Evolutionary conservation across 2,329 filamentous ascomycete genomes (phyloP).

Genomic region (Cadophora sp.): DNA sequence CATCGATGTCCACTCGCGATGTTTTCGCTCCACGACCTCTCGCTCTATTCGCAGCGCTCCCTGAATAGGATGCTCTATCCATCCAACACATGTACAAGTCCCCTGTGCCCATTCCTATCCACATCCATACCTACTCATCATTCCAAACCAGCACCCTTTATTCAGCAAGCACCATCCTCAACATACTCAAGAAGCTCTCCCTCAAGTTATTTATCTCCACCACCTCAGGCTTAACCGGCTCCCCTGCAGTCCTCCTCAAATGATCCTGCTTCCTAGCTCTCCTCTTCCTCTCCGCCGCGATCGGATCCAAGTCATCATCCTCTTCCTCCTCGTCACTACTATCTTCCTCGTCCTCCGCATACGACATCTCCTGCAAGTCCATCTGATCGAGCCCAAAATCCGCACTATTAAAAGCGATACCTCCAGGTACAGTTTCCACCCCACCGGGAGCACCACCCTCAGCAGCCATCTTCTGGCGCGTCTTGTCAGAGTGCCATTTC

Average conservation of each 20-base stretch:
- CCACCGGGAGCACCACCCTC: constrained; percentile 63
- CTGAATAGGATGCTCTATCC: background rate
- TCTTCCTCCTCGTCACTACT: constrained; percentile 68
- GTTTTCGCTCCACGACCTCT: too few species aligned
- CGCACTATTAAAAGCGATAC: constrained; percentile 70
- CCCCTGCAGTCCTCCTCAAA: constrained; percentile 79
- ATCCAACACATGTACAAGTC: background rate
- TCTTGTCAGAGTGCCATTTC: constrained; percentile 98
- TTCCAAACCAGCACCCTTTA: constrained; percentile 47
- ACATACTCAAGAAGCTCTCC: constrained; percentile 81
- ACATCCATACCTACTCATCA: background rate
- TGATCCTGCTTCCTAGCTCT: constrained; percentile 80
- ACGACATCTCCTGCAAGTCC: constrained; percentile 85
- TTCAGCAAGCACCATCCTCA: constrained; percentile 80
- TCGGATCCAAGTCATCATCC: constrained; percentile 84
- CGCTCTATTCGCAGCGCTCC: too few species aligned
- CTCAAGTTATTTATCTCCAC: constrained; percentile 80
- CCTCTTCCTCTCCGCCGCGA: constrained; percentile 82
- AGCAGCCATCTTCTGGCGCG: constrained; percentile 97
- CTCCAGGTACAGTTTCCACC: constrained; percentile 58
- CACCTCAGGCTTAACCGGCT: constrained; percentile 83
- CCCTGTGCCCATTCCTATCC: background rate
- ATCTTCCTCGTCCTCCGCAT: constrained; percentile 74
- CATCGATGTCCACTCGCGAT: too few species aligned
- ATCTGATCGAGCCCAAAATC: constrained; percentile 92